Evolutionary conservation across 306 rosid species (phyloP).

Genomic region (Acacia crassicarpa): DNA sequence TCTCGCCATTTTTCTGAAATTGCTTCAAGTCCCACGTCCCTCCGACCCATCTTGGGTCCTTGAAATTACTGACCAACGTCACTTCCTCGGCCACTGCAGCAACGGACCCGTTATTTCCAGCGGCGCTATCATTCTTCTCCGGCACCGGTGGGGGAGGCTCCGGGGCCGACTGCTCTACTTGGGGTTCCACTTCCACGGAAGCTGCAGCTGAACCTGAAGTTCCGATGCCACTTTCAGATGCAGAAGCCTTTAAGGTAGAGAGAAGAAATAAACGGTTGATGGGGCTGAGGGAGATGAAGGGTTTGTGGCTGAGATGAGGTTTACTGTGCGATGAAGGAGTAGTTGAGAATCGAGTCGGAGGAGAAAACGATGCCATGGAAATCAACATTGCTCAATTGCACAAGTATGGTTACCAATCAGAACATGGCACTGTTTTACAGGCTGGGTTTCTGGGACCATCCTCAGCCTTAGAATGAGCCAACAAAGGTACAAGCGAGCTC

Average conservation of each 20-base stretch:
- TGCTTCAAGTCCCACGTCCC: slow-evolving; percentile 81
- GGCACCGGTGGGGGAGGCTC: slow-evolving; percentile 27
- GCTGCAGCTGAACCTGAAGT: slow-evolving; percentile 37
- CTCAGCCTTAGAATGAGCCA: not conserved
- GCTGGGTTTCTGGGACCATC: slow-evolving; percentile 27
- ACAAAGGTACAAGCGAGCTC: not conserved
- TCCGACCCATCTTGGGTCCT: slow-evolving; percentile 57
- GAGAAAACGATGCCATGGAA: slow-evolving; percentile 58
- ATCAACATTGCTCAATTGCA: slow-evolving; percentile 26
- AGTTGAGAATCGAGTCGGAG: slow-evolving; percentile 43
- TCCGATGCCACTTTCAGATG: slow-evolving; percentile 47
- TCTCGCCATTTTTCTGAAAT: slow-evolving; percentile 52
- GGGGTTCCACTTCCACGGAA: slow-evolving; percentile 33
- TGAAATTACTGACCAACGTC: slow-evolving; percentile 34
- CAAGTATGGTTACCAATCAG: slow-evolving; percentile 31
- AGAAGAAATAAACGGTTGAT: slow-evolving; percentile 20
- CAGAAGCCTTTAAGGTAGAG: slow-evolving; percentile 36
- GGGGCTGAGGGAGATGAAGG: slow-evolving; percentile 38
- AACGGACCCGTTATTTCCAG: slow-evolving; percentile 47
- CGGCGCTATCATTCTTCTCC: slow-evolving; percentile 33
- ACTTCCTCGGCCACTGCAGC: slow-evolving; percentile 38
- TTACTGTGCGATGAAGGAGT: slow-evolving; percentile 39
- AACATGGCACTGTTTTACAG: slow-evolving; percentile 15
- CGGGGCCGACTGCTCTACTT: slow-evolving; percentile 25
- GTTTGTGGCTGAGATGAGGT: slow-evolving; percentile 31